Conservation (phyloP, 164 flowering plant genomes). For the Cinnamomum micranthum region DNA sequence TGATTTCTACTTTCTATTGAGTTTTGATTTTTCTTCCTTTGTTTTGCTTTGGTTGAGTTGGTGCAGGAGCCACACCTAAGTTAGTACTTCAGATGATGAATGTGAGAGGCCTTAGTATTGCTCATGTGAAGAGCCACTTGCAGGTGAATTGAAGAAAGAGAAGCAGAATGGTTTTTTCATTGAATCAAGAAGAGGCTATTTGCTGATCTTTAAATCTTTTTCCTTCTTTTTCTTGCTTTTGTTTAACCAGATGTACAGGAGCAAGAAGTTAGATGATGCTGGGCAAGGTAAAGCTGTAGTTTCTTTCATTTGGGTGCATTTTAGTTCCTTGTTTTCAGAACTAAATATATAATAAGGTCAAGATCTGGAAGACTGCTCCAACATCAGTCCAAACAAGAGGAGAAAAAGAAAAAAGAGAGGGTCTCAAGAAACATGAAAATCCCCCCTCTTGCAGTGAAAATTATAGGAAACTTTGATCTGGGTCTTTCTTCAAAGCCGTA, state of each 20-base stretch:
- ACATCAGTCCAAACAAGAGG: neutral
- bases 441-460: no score
- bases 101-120: constrained; percentile 65
- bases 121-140: constrained; percentile 79
- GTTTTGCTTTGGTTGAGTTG: neutral
- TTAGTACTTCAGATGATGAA: constrained; percentile 71
- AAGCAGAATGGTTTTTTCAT: neutral
- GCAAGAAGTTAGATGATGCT: constrained; percentile 61
- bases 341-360: neutral
- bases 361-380: no score
- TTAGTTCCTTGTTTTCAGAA: neutral
- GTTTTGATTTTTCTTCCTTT: neutral
- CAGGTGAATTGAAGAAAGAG: constrained; percentile 37
- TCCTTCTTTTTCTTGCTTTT: constrained; percentile 1
- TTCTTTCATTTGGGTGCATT: neutral
- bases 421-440: no score
- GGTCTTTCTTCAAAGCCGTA: no score
- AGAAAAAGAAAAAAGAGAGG: neutral
- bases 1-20: no score
- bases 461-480: neutral
- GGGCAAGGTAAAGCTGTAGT: constrained; percentile 47
- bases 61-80: constrained; percentile 72
- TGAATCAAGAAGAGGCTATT: neutral
- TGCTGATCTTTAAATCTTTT: constrained; percentile 1
- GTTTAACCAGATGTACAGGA: constrained; percentile 61